phyloP scores from a whole-genome alignment of 2,329 filamentous ascomycete genomes.

The Microascus cirrosus region DNA sequence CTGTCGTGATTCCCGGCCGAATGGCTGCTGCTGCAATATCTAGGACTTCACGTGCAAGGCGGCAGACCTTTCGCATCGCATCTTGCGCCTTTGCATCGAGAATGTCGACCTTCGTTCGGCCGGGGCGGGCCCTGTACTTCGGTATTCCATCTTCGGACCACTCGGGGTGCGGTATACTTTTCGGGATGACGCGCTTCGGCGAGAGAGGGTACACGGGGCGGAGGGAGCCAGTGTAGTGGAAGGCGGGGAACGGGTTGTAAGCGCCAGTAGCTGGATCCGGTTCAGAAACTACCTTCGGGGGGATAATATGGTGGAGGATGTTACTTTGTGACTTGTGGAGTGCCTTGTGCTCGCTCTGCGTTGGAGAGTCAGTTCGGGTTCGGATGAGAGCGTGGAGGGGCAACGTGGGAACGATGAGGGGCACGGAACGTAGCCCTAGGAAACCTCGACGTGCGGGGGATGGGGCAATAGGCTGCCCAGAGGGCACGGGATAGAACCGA shows the following conservation, averaged over 20 bases:
- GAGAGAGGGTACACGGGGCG: slow-evolving; percentile 84
- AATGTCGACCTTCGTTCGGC: slow-evolving; percentile 71
- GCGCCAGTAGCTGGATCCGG: slow-evolving; percentile 80
- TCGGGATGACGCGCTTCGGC: slow-evolving; percentile 59
- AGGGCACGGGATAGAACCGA: slow-evolving; percentile 6
- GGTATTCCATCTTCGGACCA: slow-evolving; percentile 79
- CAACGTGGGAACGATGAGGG: background rate
- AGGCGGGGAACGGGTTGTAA: slow-evolving; percentile 89
- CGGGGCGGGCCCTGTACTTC: slow-evolving; percentile 44
- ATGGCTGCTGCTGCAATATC: slow-evolving; percentile 79
- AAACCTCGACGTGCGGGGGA: background rate
- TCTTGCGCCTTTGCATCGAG: slow-evolving; percentile 72
- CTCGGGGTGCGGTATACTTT: slow-evolving; percentile 72
- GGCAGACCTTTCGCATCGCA: slow-evolving; percentile 87
- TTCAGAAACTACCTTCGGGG: slow-evolving; percentile 79
- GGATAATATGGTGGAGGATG: slow-evolving; percentile 61
- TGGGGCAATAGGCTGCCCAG: background rate
- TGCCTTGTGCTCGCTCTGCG: slow-evolving; percentile 4
- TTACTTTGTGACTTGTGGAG: slow-evolving; percentile 59
- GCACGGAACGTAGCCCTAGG: background rate
- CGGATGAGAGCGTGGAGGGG: background rate
- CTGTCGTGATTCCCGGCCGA: slow-evolving; percentile 88
- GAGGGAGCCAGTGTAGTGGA: slow-evolving; percentile 67
- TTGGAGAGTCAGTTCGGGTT: background rate
- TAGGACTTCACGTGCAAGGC: slow-evolving; percentile 77